These are phyloP conservation scores for Drechslera avenae DNA, from an alignment of 2,329 filamentous ascomycete species.

Conservation along the genomic window DNA sequence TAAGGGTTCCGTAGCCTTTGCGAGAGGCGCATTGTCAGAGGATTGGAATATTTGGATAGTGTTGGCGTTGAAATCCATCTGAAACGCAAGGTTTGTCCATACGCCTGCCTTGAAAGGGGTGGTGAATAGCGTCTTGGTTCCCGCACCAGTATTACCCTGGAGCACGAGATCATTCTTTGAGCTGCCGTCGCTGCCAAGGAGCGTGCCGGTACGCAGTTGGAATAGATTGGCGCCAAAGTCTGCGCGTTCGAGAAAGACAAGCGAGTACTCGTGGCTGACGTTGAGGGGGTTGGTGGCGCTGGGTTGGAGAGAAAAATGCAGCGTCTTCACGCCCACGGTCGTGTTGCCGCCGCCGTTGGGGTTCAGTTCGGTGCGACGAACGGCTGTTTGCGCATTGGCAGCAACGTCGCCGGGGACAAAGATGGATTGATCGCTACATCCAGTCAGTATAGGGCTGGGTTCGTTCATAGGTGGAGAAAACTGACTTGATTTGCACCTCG, in stretches of 20 bases:
- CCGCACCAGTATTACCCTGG: constrained; percentile 15
- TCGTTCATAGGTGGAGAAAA: background rate
- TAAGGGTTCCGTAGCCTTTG: constrained; percentile 12
- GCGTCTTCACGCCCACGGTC: constrained; percentile 19
- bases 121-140: constrained; percentile 13
- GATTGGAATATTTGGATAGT: constrained; percentile 25
- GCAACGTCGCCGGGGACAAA: constrained; percentile 13
- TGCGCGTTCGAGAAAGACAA: constrained; percentile 22
- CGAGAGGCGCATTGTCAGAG: constrained; percentile 13
- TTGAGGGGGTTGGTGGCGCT: constrained; percentile 18
- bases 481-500: constrained; percentile 21
- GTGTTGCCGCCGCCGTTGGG: constrained; percentile 4
- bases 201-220: constrained; percentile 21
- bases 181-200: constrained; percentile 21
- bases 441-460: background rate
- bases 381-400: constrained; percentile 17
- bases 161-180: constrained; percentile 20
- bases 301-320: constrained; percentile 23
- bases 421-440: constrained; percentile 18
- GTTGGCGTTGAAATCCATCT: constrained; percentile 20
- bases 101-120: constrained; percentile 13
- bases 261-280: constrained; percentile 21
- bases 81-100: constrained; percentile 20
- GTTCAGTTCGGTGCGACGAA: constrained; percentile 21
- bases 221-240: constrained; percentile 19